Base-by-base conservation (phyloP, 1,139 yeast genomes). In the Saccharomyces uvarum region DNA sequence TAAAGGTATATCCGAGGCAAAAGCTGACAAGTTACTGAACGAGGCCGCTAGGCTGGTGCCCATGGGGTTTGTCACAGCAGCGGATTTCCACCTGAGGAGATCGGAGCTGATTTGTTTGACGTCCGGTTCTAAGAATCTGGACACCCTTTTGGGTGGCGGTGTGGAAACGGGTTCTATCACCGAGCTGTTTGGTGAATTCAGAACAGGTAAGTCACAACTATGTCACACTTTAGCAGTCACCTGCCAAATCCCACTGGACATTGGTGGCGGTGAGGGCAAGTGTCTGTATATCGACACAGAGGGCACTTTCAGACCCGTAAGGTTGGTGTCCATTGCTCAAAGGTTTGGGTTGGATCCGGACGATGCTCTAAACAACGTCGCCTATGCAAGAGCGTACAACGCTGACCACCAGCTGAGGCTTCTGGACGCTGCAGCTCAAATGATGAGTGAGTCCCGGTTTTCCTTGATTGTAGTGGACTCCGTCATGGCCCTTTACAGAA, bases 201-300 rank as follows among this genome's bases (percentile, higher is more conserved):
- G 99, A 73, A 93, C 99, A 1, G 99, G 99, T 51, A 93, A 93
- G 70, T 89, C 97, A 4, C 99, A 93, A 74, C 75, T 93, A 53
- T 95, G 99, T 71, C 99, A 95, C 69, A 95, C 99, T 0, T 77
- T 95, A 58, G 97, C 98, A 0, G 97, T 95, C 9, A 91, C 98
- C 2, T 93, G 98, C 70, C 99, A 93, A 71, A 75, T 93, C 56
- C 99, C 99, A 2, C 83, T 93, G 51, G 98, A 93, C 68, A 87
- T 88, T 88, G 98, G 98, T 48, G 99, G 99, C 56, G 99, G 98
- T 52, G 99, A 93, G 74, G 99, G 99, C 44, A 90, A 95, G 70
- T 93, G 98, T 71, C 77, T 95, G 56, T 95, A 88, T 68, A 91
- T 93, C 59, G 99, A 93, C 67, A 93, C 99, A 0, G 99, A 93